These are phyloP conservation scores for Pichia sp. DNA, from an alignment of 1,139 yeast species.

Conservation along the genomic window DNA sequence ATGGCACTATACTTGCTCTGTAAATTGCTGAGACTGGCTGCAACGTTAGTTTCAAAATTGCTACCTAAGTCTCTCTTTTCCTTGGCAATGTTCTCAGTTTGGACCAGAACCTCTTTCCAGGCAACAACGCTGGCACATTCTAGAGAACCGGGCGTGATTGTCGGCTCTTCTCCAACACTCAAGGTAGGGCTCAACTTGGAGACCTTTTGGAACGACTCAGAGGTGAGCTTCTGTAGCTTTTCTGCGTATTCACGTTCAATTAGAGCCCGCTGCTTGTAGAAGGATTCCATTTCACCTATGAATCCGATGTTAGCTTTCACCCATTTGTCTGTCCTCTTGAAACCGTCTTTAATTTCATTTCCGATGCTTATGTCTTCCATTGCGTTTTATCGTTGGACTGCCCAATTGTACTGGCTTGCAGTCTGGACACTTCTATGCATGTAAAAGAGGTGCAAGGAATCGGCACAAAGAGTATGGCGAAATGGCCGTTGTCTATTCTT, in stretches of 20 bases:
- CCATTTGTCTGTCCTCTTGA: conserved; percentile 76
- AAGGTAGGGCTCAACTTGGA: conserved; percentile 62
- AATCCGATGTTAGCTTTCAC: conserved; percentile 66
- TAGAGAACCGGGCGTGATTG: conserved; percentile 89
- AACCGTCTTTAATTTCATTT: conserved; percentile 74
- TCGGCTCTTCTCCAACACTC: conserved; percentile 89
- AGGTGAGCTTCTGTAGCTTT: conserved; percentile 59
- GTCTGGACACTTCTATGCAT: not conserved
- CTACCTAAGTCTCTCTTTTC: conserved; percentile 60
- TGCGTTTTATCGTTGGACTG: not conserved
- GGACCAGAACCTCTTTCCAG: conserved; percentile 85
- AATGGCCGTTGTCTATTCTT: not conserved
- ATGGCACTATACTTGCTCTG: conserved; percentile 52
- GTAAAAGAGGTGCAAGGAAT: not conserved
- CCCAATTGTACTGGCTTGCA: not conserved
- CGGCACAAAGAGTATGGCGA: not conserved
- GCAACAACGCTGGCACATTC: conserved; percentile 92
- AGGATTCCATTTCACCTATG: conserved; percentile 73
- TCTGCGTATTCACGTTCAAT: conserved; percentile 81
- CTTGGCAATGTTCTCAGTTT: conserved; percentile 75
- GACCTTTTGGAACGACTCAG: conserved; percentile 72
- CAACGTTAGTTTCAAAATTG: conserved; percentile 58
- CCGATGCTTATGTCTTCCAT: conserved; percentile 45
- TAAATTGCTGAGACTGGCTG: conserved; percentile 57
- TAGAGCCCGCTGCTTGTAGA: conserved; percentile 75